Conservation (phyloP, 2,329 filamentous ascomycete species). For the Nemania diffusa region DNA sequence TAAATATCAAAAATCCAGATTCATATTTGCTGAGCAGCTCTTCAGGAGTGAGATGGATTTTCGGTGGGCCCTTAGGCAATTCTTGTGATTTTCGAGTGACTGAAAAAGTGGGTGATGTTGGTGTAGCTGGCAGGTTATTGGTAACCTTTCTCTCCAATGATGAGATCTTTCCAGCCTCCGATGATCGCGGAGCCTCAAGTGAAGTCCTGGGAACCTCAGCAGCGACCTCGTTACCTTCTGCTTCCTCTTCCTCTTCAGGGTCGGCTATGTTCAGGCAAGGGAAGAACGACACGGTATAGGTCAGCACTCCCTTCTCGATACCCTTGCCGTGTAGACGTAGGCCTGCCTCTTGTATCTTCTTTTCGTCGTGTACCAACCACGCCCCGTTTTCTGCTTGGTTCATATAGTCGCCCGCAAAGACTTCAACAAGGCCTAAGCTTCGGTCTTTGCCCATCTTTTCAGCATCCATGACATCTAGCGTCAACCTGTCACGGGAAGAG, state of each 20-base stretch:
- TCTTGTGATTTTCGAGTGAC: slow-evolving; percentile 60
- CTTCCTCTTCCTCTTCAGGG: slow-evolving; percentile 81
- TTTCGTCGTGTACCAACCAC: slow-evolving; percentile 81
- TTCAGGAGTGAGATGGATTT: slow-evolving; percentile 80
- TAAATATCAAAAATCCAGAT: slow-evolving; percentile 93
- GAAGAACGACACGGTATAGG: slow-evolving; percentile 89
- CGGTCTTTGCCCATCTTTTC: slow-evolving; percentile 93
- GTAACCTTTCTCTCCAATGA: slow-evolving; percentile 49
- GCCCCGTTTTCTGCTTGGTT: slow-evolving; percentile 81
- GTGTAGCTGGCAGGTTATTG: slow-evolving; percentile 44
- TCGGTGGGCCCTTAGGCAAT: slow-evolving; percentile 70
- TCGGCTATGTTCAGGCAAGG: slow-evolving; percentile 88
- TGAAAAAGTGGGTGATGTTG: slow-evolving; percentile 51
- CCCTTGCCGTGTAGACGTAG: slow-evolving; percentile 79
- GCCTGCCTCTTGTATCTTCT: slow-evolving; percentile 72
- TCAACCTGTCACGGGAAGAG: slow-evolving; percentile 82
- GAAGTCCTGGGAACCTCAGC: slow-evolving; percentile 41
- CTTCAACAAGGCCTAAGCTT: slow-evolving; percentile 82
- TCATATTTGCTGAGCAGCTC: slow-evolving; percentile 83
- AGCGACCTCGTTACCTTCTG: slow-evolving; percentile 51
- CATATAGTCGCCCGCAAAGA: slow-evolving; percentile 82
- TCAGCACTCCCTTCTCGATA: slow-evolving; percentile 79
- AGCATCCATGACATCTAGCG: slow-evolving; percentile 95
- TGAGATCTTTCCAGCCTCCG: slow-evolving; percentile 59
- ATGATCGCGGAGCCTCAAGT: slow-evolving; percentile 50